Conservation (phyloP, 768 basidiomycete species). For the Agaricus subrufescens region DNA sequence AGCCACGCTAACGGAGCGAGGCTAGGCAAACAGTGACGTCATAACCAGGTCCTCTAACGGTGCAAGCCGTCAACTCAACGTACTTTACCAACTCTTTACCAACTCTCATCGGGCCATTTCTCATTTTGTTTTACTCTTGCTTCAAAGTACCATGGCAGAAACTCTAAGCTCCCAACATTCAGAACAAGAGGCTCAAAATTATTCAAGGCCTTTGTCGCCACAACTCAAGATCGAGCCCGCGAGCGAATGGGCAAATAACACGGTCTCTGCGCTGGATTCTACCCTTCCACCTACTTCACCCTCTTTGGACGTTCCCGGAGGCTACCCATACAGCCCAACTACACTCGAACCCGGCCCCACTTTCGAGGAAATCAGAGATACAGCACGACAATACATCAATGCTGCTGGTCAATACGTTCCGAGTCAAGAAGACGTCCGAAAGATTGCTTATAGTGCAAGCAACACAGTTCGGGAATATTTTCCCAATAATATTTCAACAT, state of each 20-base stretch:
- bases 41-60: neutral
- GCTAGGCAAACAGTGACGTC: neutral
- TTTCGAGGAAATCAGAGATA: conserved; percentile 7
- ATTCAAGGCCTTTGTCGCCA: neutral
- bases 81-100: neutral
- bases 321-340: conserved; percentile 6
- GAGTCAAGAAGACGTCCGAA: conserved; percentile 3
- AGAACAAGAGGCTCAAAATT: neutral
- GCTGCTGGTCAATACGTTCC: conserved; percentile 8
- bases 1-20: neutral
- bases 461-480: conserved; percentile 3
- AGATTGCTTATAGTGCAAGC: conserved; percentile 4
- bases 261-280: neutral
- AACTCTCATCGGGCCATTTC: neutral
- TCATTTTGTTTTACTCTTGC: neutral
- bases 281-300: neutral
- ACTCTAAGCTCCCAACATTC: neutral
- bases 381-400: conserved; percentile 1
- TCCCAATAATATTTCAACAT: neutral
- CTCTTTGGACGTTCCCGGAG: neutral
- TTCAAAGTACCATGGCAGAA: neutral
- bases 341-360: conserved; percentile 3
- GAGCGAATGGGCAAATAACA: neutral
- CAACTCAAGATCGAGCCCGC: conserved; percentile 5
- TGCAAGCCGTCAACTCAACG: neutral